phyloP scores from a whole-genome alignment of 352 stramenopile genomes.

The Pythium scleroteichum region DNA sequence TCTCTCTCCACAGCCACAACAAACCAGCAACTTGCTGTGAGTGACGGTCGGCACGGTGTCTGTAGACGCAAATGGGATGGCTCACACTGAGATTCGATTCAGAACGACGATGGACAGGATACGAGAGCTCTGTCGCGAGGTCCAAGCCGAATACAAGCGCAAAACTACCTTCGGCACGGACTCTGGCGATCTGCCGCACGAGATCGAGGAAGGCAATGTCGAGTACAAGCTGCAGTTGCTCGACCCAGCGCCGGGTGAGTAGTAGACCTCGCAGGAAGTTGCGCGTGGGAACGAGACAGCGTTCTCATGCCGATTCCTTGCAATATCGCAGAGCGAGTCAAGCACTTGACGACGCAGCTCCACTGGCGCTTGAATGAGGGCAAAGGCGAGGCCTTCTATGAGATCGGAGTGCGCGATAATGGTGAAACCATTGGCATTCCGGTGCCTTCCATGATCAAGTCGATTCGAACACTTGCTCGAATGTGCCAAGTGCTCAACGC shows the following conservation, averaged over 20 bases:
- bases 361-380: conserved; percentile 91
- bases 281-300: not conserved
- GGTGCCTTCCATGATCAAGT: conserved; percentile 66
- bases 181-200: conserved; percentile 43
- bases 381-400: conserved; percentile 81
- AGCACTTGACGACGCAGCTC: conserved; percentile 89
- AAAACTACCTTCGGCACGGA: not conserved
- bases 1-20: not conserved
- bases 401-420: conserved; percentile 87
- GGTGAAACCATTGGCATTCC: conserved; percentile 71
- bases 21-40: not conserved
- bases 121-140: conserved; percentile 29
- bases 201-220: conserved; percentile 90
- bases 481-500: conserved; percentile 80
- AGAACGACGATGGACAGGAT: conserved; percentile 26
- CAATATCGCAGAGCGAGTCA: conserved; percentile 51
- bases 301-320: not conserved
- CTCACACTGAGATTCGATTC: conserved; percentile 5
- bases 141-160: conserved; percentile 29
- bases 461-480: conserved; percentile 59
- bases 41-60: not conserved
- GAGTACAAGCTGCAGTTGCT: conserved; percentile 92
- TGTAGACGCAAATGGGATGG: not conserved
- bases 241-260: conserved; percentile 48
- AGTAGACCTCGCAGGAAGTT: not conserved